These are phyloP conservation scores for Sequoiadendron giganteum DNA, from an alignment of 75 land plant genomes.

Conservation along the genomic window DNA sequence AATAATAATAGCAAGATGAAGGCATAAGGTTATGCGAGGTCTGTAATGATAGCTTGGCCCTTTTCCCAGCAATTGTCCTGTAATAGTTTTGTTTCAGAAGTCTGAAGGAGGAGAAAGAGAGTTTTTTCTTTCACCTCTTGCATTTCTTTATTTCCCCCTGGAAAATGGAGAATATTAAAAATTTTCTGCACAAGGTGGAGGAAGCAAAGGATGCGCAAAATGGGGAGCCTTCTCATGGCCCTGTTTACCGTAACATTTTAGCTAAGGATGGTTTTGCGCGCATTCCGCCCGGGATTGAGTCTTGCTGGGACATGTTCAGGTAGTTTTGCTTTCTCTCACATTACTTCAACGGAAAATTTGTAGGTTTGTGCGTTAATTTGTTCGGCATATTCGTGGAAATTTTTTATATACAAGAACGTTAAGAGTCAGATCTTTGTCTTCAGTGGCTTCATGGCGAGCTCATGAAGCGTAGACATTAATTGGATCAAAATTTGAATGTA, in stretches of 20 bases:
- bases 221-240: constrained; percentile 66
- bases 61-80: too few species aligned
- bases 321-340: not conserved
- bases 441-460: not conserved
- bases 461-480: not conserved
- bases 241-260: constrained; percentile 59
- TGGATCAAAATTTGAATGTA: not conserved
- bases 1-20: too few species aligned
- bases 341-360: not conserved
- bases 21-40: too few species aligned
- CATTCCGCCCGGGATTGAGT: constrained; percentile 32
- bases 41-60: too few species aligned
- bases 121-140: too few species aligned
- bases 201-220: constrained; percentile 29
- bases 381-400: too few species aligned
- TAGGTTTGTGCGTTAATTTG: not conserved
- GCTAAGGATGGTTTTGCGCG: constrained; percentile 53
- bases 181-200: constrained; percentile 18
- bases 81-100: too few species aligned
- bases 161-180: not conserved
- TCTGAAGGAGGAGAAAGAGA: too few species aligned
- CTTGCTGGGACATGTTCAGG: constrained; percentile 69
- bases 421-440: not conserved
- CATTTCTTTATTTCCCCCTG: not conserved
- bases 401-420: not conserved